These are phyloP conservation scores for Cymbopogon flexuosus DNA, from an alignment of 202 grass and related monocot genomes.

Conservation along the genomic window DNA sequence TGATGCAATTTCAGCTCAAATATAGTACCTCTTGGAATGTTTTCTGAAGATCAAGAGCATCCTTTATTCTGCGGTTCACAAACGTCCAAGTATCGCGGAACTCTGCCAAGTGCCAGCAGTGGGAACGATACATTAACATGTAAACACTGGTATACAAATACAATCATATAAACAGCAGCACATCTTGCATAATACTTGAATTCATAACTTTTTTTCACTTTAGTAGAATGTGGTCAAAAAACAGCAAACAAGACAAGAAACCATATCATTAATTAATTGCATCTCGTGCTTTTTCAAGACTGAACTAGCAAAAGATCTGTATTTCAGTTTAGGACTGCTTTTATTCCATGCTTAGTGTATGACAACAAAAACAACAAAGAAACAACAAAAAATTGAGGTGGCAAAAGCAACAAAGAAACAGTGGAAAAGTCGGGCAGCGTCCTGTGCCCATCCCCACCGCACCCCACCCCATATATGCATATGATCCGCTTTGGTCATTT, in stretches of 20 bases:
- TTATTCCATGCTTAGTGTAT: not conserved
- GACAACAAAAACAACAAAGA: not conserved
- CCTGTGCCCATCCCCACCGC: too few relatives aligned
- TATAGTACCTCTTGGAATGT: conserved; percentile 71
- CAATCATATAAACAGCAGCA: not conserved
- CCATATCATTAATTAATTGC: not conserved
- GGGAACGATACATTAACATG: not conserved
- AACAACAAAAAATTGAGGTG: not conserved
- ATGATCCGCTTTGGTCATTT: not conserved
- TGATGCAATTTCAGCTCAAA: not conserved
- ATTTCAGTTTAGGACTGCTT: not conserved
- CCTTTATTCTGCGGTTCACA: conserved; percentile 60
- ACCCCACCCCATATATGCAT: not conserved
- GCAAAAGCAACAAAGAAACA: too few relatives aligned
- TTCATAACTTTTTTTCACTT: not conserved
- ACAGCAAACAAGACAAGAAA: not conserved
- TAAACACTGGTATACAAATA: not conserved
- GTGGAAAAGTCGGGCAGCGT: too few relatives aligned
- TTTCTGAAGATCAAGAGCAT: conserved; percentile 74
- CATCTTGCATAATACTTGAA: not conserved
- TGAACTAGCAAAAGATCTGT: not conserved
- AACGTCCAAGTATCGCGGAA: conserved; percentile 85
- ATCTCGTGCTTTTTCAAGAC: not conserved
- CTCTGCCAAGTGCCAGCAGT: conserved; percentile 41
- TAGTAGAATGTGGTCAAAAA: not conserved